Evolutionary conservation across 2,329 filamentous ascomycete species (phyloP), one percentile per base, ranked within the genome.

Genomic region (Penicillium sp.): DNA sequence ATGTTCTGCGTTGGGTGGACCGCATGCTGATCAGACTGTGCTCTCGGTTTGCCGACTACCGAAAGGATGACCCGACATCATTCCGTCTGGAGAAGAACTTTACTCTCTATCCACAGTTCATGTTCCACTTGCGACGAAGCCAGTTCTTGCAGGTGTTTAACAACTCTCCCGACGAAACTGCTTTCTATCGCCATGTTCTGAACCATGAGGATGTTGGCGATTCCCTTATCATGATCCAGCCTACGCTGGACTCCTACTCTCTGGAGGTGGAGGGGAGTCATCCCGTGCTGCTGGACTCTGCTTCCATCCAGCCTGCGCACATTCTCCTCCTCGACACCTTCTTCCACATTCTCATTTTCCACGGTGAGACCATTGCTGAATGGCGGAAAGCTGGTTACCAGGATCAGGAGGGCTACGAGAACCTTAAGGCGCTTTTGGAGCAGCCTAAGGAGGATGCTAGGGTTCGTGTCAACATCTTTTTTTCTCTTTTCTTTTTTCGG

Each of bases 101-200:
- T 66, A 97, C 91, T 0, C 79, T 98, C 13, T 98, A 98, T 65
- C 93, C 93, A 22, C 93, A 98, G 68, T 98, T 98, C 74, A 98
- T 98, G 93, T 98, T 98, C 78, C 93, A 98, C 69, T 79, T 98
- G 51, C 86, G 93, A 60, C 83, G 93, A 70, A 95, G 89, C 71
- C 93, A 97, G 70, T 98, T 98, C 76, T 72, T 98, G 55, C 93
- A 98, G 66, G 90, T 98, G 47, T 98, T 98, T 80, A 98, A 98
- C 77, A 98, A 97, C 70, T 97, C 91, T 0, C 93, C 93, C 6
- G 93, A 98, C 61, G 93, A 98, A 72, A 98, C 93, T 20, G 93
- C 93, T n/a, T 98, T 98, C 72, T 95, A 97, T 68, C 82, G 93
- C 51, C 93, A 98, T 65, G 89, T 98, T 3, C 78, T 98, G 54